A percentile compares a stretch with the other conserved stretches of the same genome.
These are phyloP conservation scores for Petunia hybrid DNA, from an alignment of 305 asterid genomes.

Conservation along the genomic window DNA sequence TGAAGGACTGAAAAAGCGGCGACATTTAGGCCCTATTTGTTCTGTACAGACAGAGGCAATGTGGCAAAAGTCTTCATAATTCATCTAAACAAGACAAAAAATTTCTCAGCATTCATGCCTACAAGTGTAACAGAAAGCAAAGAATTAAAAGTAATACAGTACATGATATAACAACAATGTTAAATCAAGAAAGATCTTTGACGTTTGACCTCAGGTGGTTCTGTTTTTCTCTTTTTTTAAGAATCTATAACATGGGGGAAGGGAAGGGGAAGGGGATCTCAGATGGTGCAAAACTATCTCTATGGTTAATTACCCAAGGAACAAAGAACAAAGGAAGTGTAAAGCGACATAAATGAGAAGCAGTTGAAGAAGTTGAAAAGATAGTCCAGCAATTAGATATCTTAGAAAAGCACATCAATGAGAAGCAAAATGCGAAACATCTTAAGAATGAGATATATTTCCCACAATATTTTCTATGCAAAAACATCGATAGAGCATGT, in stretches of 20 bases:
- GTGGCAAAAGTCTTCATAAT: constrained; percentile 99
- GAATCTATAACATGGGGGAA: too few species aligned
- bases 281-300: background rate
- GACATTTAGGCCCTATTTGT: constrained; percentile 97
- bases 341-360: constrained; percentile 8
- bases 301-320: constrained; percentile 3
- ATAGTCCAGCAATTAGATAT: constrained; percentile 19
- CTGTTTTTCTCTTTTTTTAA: too few species aligned
- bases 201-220: constrained; percentile 2
- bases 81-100: constrained; percentile 70
- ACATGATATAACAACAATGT: background rate
- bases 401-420: constrained; percentile 7
- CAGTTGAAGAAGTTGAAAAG: background rate
- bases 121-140: constrained; percentile 26
- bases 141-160: background rate
- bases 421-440: background rate
- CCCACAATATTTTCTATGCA: background rate
- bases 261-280: background rate
- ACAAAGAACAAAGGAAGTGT: background rate
- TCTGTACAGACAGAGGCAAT: constrained; percentile 98
- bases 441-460: background rate
- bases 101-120: constrained; percentile 45
- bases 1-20: constrained; percentile 97
- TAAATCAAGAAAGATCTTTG: background rate
- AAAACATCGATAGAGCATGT: background rate